Evolutionary conservation across 1,284 basidiomycete species (phyloP), one percentile per base, ranked within the genome.

Genomic region (Ustilago lituana): DNA sequence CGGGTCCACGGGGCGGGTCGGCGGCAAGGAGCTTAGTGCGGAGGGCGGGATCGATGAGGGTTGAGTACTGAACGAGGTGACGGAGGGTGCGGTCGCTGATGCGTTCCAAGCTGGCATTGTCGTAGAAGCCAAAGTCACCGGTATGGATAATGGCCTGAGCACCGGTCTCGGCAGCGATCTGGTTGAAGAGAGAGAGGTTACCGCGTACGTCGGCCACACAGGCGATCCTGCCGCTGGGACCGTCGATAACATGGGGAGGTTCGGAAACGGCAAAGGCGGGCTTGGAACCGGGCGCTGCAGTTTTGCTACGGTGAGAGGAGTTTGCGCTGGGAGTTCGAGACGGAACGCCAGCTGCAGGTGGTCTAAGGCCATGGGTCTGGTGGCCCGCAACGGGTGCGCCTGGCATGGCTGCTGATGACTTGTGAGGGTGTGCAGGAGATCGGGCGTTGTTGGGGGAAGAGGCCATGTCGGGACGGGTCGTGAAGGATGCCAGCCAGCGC

Each of bases 111-210:
- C 91, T 93, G 61, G 87, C 87, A 19, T 87, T 85, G 83, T 94
- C 93, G 83, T 96, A 96, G 84, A 98, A 97, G 57, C 96, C 96
- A 89, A 98, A 98, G 85, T 99, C 96, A 55, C 96, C 96, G 0
- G 94, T 97, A 83, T 98, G 95, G 67, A 99, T 92, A 83, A 98
- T 91, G 41, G 75, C 79, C 32, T 76, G 55, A 19, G 94, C 95
- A 61, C 90, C 88, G n/a, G 93, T 93, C 77, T 96, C 93, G 49
- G 89, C 86, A 29, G 94, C 94, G 59, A 97, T 89, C 80, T 92
- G 88, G 83, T 97, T 98, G 79, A 98, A 87, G 51, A 88, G 88
- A 55, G 91, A 92, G 64, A 93, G 86, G 65, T 89, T 79, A 45
- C 83, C 83, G 76, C 84, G 89, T 70, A 98, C 93, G 84, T 99